phyloP scores from a whole-genome alignment of 106 monocot genomes.

The Gastrodia elata region DNA sequence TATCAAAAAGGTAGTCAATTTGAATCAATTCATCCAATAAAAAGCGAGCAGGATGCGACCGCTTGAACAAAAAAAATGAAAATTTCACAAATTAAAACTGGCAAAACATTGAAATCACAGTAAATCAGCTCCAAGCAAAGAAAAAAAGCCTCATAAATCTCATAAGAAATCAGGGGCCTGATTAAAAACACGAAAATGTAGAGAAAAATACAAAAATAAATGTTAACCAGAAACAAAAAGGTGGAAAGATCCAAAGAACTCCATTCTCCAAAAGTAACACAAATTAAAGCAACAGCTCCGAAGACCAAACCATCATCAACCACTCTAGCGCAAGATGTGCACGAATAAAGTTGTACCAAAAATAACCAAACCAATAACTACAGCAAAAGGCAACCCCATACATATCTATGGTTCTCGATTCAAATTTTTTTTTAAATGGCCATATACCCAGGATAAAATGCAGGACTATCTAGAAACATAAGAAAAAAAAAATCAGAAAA shows the following conservation, averaged over 20 bases:
- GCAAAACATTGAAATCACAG: background rate
- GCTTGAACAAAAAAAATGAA: background rate
- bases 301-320: constrained; percentile 2
- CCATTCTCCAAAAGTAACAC: background rate
- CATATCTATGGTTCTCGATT: background rate
- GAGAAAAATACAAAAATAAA: background rate
- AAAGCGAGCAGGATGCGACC: background rate
- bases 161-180: background rate
- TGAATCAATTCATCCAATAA: no score
- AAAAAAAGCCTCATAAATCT: background rate
- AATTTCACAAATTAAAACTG: background rate
- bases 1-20: background rate
- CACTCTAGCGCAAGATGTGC: constrained; percentile 3
- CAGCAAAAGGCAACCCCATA: background rate
- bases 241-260: background rate
- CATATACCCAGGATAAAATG: background rate
- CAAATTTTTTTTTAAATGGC: background rate
- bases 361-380: background rate
- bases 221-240: background rate
- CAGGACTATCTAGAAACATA: background rate
- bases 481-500: background rate
- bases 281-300: constrained; percentile 4
- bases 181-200: background rate
- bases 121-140: background rate
- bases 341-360: background rate